These are phyloP conservation scores for Lasiosphaeria hispida DNA, from an alignment of 495 filamentous ascomycete genomes.

Conservation along the genomic window DNA sequence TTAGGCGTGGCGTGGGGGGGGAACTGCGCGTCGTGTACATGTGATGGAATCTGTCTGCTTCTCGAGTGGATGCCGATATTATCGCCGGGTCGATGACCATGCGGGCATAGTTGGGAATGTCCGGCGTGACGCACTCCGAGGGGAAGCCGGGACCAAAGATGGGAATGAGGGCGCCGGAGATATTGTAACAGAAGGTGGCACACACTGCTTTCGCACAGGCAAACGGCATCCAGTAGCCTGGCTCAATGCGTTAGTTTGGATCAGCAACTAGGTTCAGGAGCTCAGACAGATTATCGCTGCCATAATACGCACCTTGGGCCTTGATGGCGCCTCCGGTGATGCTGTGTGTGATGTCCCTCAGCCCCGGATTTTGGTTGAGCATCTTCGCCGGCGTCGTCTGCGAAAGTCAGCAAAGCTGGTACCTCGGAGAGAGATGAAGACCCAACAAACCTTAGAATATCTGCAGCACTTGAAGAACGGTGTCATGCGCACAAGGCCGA, in stretches of 20 bases:
- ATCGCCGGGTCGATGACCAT: conserved; percentile 68
- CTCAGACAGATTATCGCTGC: background rate
- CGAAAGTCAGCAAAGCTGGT: background rate
- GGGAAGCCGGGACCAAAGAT: conserved; percentile 85
- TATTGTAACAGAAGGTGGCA: conserved; percentile 81
- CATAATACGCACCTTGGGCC: conserved; percentile 70
- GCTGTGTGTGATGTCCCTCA: conserved; percentile 82
- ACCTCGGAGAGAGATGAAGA: background rate
- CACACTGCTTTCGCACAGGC: conserved; percentile 78
- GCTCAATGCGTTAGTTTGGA: background rate
- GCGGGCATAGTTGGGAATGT: conserved; percentile 54
- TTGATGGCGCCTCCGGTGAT: conserved; percentile 89
- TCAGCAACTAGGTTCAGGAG: background rate
- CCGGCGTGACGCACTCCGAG: conserved; percentile 60
- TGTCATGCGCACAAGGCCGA: conserved; percentile 92
- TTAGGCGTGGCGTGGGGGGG: background rate
- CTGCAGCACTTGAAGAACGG: conserved; percentile 89
- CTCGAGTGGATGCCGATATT: conserved; percentile 52
- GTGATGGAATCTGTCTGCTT: conserved; percentile 49
- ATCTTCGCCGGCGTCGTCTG: conserved; percentile 85
- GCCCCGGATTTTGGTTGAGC: conserved; percentile 72
- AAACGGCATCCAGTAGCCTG: conserved; percentile 98
- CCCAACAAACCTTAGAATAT: conserved; percentile 70
- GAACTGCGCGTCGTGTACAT: conserved; percentile 8
- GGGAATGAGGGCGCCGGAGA: conserved; percentile 80